phyloP scores from a whole-genome alignment of 805 yeast species.

The Wickerhamiella bombiphila region DNA sequence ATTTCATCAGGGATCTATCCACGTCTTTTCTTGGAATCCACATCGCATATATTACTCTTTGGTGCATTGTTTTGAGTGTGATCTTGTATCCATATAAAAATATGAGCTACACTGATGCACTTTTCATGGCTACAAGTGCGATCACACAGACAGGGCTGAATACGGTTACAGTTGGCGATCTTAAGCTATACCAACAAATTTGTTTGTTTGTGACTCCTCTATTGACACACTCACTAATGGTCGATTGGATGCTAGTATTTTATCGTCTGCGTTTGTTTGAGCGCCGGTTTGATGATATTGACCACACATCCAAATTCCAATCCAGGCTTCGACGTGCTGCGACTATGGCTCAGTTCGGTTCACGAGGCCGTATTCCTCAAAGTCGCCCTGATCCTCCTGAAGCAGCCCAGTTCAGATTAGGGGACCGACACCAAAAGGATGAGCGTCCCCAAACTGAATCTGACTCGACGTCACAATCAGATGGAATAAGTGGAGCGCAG shows the following conservation, averaged over 20 bases:
- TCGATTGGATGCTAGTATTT: constrained; percentile 65
- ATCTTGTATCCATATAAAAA: constrained; percentile 63
- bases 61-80: constrained; percentile 55
- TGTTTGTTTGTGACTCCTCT: constrained; percentile 46
- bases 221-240: constrained; percentile 74
- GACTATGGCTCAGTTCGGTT: constrained; percentile 31
- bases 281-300: constrained; percentile 69
- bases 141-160: constrained; percentile 87
- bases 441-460: not conserved
- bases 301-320: constrained; percentile 59
- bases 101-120: constrained; percentile 55
- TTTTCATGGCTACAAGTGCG: constrained; percentile 64
- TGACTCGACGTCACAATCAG: not conserved
- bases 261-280: constrained; percentile 82
- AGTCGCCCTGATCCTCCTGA: constrained; percentile 1
- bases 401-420: not conserved
- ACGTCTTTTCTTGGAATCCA: constrained; percentile 19
- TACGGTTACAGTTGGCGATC: constrained; percentile 51
- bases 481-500: not conserved
- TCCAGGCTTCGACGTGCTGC: constrained; percentile 71
- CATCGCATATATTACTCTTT: constrained; percentile 45
- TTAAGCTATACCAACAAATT: constrained; percentile 69
- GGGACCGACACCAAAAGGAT: not conserved
- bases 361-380: not conserved
- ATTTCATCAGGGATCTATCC: constrained; percentile 1